Base-by-base conservation (phyloP, 495 filamentous ascomycete species). In the Xylaria flabelliformis region DNA sequence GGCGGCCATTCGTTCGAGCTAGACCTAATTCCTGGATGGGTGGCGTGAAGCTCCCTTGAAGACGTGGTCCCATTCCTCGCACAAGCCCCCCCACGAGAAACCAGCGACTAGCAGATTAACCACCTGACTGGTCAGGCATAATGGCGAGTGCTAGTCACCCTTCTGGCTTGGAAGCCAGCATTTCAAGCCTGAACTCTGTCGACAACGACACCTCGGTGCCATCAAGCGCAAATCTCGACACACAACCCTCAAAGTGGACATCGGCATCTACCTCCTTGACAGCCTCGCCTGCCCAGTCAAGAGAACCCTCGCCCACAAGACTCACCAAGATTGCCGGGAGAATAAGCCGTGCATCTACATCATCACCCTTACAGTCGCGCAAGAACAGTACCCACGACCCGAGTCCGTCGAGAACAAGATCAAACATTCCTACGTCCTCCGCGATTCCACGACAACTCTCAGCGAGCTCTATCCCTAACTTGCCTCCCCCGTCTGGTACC, bases 301-400 rank as follows among this genome's bases (percentile, higher is more conserved):
- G 86, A 75, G 86, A 88, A 65, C 80, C 84, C 0, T 88, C 86
- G n/a, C 86, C 86, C 19, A 80, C 78, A 29, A 75, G 85, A 74
- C 83, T 71, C 51, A 72, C 73, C 64, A 74, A 68, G 39, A 81
- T 79, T 72, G 41, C 53, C 12, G 76, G 71, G 55, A 73, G 74
- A 66, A 66, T 62, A 34, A 78, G 69, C 53, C 77, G 76, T 74
- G 26, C 71, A 53, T 73, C 74, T 21, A 72, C 59, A 50, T 41
- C 73, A 42, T 46, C 73, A 41, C 67, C 77, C 7, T 51, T 86
- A 62, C 84, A 88, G 72, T 91, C 92, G 64, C 88, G 91, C 74
- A 93, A 93, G 82, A 90, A 89, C 79, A 87, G 83, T 70, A 85
- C 86, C 69, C 87, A 90, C 71, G 93, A 95, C 67, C 81, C 85